Evolutionary conservation across 352 stramenopile species (phyloP), one percentile per base, ranked within the genome.

Genomic region (Peronospora farinosa): DNA sequence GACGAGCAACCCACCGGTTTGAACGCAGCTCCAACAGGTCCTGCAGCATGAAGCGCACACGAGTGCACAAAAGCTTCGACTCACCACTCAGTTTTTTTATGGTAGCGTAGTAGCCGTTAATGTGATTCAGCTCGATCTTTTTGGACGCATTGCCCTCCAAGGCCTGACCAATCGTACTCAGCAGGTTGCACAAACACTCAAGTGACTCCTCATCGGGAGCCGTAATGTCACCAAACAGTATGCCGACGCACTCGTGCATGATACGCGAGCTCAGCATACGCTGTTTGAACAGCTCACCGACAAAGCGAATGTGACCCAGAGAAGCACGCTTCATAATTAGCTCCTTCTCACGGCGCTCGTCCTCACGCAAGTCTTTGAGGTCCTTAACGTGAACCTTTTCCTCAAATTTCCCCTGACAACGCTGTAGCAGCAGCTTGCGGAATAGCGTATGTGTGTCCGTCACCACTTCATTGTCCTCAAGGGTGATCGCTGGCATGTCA

Each of bases 211-310:
- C 93, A 57, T 98, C 88, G 0, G 84, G 83, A 27, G 88, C 69
- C 17, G 80, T 60, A 7, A 83, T 57, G 55, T 91, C 76, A n/a
- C 78, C 77, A 25, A 93, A 90, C 40, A 93, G 54, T 32, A 74
- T 78, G 33, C 69, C 56, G 15, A 97, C 71, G 52, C 91, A 97
- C 51, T 88, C 78, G 64, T 97, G 79, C 84, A 98, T 97, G 65
- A 98, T 96, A 42, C 92, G 88, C 28, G 93, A 85, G 58, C 88
- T 97, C 43, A 98, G 85, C 60, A 98, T 85, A 52, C 91, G 88
- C 50, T 95, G 73, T 65, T 97, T 97, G 72, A 96, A 98, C 3
- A 98, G 67, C 70, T 98, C 95, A 19, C 95, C 95, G 33, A 98
- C 92, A 58, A 98, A 98, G 21, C 92, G 83, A 69, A 98, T 97